phyloP scores from a whole-genome alignment of 108 stramenopile species.

The Licmophora abbreviata region DNA sequence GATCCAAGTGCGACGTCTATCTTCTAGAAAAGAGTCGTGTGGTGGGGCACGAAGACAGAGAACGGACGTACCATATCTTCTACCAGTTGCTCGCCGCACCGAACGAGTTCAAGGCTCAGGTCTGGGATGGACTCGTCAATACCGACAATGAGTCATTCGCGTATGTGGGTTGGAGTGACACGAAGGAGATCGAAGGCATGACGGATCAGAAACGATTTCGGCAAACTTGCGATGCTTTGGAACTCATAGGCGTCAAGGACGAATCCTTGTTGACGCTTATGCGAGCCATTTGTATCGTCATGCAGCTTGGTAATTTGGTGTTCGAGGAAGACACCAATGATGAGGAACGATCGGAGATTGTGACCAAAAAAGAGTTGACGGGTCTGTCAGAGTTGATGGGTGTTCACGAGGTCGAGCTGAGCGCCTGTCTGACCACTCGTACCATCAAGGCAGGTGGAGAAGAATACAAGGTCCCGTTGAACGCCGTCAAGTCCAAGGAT shows the following conservation, averaged over 20 bases:
- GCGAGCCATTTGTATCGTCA: conserved; percentile 69
- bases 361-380: conserved; percentile 37
- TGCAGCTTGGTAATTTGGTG: conserved; percentile 84
- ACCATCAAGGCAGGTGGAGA: conserved; percentile 72
- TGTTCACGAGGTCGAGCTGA: conserved; percentile 29
- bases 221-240: conserved; percentile 58
- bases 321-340: conserved; percentile 50
- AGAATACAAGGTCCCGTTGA: conserved; percentile 75
- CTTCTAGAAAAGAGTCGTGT: conserved; percentile 97
- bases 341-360: conserved; percentile 50
- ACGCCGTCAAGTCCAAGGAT: conserved; percentile 54
- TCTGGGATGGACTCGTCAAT: conserved; percentile 67
- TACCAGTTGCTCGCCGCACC: conserved; percentile 90
- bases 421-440: conserved; percentile 79
- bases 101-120: conserved; percentile 42
- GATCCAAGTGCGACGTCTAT: conserved; percentile 78
- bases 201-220: conserved; percentile 65
- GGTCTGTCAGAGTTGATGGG: conserved; percentile 76
- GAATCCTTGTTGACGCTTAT: conserved; percentile 56
- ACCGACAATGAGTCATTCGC: conserved; percentile 56
- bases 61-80: conserved; percentile 98
- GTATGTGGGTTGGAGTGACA: conserved; percentile 41
- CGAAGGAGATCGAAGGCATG: conserved; percentile 60
- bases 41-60: conserved; percentile 76
- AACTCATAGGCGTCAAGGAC: conserved; percentile 54